Conservation (phyloP, 306 rosid species). For the Pyrus communis region DNA sequence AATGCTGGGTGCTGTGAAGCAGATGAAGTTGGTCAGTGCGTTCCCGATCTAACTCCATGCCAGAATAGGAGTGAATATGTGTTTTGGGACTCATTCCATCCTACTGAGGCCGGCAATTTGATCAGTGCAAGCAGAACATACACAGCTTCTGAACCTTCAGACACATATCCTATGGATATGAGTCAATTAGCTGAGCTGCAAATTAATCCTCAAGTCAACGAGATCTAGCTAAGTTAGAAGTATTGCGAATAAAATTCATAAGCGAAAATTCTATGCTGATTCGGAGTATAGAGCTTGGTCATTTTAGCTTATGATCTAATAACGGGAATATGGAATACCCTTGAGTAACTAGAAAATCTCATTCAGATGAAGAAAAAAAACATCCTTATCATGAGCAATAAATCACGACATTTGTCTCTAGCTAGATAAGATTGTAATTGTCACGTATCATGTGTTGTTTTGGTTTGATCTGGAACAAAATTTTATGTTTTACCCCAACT, state of each 20-base stretch:
- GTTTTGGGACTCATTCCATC: slow-evolving; percentile 39
- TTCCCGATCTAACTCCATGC: slow-evolving; percentile 21
- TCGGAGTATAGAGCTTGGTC: no score
- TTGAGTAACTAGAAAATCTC: no score
- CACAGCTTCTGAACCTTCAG: not conserved
- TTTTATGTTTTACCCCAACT: not conserved
- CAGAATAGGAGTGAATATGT: slow-evolving; percentile 27
- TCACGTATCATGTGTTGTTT: not conserved
- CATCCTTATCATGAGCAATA: no score
- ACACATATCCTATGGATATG: slow-evolving; percentile 34
- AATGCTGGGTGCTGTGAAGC: slow-evolving; percentile 21
- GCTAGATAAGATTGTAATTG: not conserved
- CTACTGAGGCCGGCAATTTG: slow-evolving; percentile 27
- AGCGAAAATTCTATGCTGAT: not conserved
- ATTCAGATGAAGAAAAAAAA: no score
- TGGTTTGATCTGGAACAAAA: not conserved
- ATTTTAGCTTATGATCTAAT: no score
- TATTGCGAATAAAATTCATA: not conserved
- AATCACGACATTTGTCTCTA: not conserved
- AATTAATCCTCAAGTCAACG: not conserved
- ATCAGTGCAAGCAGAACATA: slow-evolving; percentile 9
- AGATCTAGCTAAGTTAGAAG: not conserved
- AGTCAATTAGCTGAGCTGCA: slow-evolving; percentile 17
- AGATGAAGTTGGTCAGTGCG: slow-evolving; percentile 22
- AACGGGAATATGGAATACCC: no score